Percentiles rank a stretch among this genome's conserved stretches.
Conservation (phyloP, 2,329 filamentous ascomycete species). For the Canariomyces notabilis region DNA sequence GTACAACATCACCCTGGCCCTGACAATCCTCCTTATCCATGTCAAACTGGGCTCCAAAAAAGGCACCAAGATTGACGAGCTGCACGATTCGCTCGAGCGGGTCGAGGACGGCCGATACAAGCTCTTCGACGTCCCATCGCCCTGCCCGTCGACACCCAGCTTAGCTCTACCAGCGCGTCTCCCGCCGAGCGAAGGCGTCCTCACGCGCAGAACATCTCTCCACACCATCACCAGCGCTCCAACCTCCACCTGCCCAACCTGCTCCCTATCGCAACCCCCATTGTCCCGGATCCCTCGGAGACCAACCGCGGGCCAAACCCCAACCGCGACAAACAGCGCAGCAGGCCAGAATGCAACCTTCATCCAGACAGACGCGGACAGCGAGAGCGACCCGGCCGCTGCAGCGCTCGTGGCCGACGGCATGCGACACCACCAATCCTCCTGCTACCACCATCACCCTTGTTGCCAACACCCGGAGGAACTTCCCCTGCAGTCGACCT, state of each 20-base stretch:
- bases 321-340: not conserved
- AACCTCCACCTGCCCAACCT: conserved; percentile 9
- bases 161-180: conserved; percentile 7
- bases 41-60: conserved; percentile 28
- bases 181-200: conserved; percentile 25
- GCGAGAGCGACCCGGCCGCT: conserved; percentile 10
- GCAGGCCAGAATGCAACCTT: not conserved
- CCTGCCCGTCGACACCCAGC: conserved; percentile 4
- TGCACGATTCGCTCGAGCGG: conserved; percentile 24
- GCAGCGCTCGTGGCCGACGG: conserved; percentile 21
- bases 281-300: conserved; percentile 12
- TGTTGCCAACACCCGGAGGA: too few species aligned
- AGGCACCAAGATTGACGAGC: conserved; percentile 23
- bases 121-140: conserved; percentile 12
- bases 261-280: conserved; percentile 11
- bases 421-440: conserved; percentile 21
- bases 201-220: conserved; percentile 25
- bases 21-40: conserved; percentile 24
- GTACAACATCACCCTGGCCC: conserved; percentile 19
- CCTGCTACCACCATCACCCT: too few species aligned
- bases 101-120: conserved; percentile 26
- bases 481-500: too few species aligned
- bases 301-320: not conserved
- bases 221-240: conserved; percentile 22
- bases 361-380: conserved; percentile 1